Base-by-base conservation (phyloP, 2,329 filamentous ascomycete species). In the Thelonectria olida region DNA sequence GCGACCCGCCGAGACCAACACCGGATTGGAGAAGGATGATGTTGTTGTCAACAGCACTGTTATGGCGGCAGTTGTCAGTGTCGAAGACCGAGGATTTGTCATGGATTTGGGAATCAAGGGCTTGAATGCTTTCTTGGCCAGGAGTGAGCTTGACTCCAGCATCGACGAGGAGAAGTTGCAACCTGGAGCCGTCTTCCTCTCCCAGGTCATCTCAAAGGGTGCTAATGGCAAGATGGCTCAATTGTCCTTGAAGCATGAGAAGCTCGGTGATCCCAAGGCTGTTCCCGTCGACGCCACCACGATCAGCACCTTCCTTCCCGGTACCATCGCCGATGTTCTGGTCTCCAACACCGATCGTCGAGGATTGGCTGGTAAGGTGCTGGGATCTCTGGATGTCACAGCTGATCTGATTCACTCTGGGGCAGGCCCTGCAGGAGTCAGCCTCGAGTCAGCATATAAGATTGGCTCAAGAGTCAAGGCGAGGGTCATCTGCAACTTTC, bases 41-140 rank as follows among this genome's bases (percentile, higher is more conserved):
- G 78, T 97, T 9, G 88, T 96, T 9, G 79, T 85, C 39, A 90
- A 97, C 72, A 85, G 83, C 66, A 93, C 92, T 45, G 81, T 98
- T 19, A 96, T 98, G 84, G 95, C 93, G 2, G 90, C 93, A 0
- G 90, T 99, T 23, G 79, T 86, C 51, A 99, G 95, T 76, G 90
- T 96, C n/a, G 95, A 99, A 77, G 96, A 99, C 71, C 94, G 97
- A 73, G 96, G 96, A 63, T 85, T 96, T 59, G 87, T 98, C 57
- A 97, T 99, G 93, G 93, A 97, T 69, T 79, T 98, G 36, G 93
- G 93, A 17, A 81, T 98, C 7, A 83, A 88, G 34, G 84, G 87
- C 36, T 76, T 94, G 53, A 90, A 89, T 65, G 96, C 92, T 3
- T 99, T 99, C 79, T 84, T 99, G 73, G 87, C 93, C 5, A 91